Base-by-base conservation (phyloP, 306 rosid genomes). In the Dalbergia cultrata region DNA sequence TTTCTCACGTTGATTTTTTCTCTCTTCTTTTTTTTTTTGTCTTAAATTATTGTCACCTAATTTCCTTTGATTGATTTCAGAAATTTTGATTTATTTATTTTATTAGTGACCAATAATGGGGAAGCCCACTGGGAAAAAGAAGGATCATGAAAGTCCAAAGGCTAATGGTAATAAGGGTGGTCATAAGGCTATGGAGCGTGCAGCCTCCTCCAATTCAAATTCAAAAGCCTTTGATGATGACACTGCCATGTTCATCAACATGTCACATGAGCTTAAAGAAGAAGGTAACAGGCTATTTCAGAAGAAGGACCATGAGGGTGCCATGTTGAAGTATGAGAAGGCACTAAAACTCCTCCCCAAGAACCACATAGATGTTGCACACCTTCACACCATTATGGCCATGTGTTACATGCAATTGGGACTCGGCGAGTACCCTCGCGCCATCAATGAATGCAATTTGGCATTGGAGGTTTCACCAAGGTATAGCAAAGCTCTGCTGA, bases 171-270 rank as follows among this genome's bases (percentile, higher is more conserved):
- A 65, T 65, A 45, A 54, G 26, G 57, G 7, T 50, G 6, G 18
- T 50, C 13, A 13, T 6, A 50, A 50, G 57, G 14, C 18, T 50
- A 50, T 50, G 57, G 57, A 50, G 2, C 57, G 57, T 47, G 13
- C 5, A 4, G 53, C 85, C 74, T 70, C 94, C 17, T 26, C 31
- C 2, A 26, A 26, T 37, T 37, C 41, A 5, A 58, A 92, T 9
- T 76, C 86, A 16, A 92, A 89, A 53, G 86, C 90, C 1, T 76
- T 87, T 39, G 98, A 94, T 74, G 94, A 90, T 18, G 98, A 94
- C 84, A 94, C 96, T 0, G 90, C 96, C 6, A 89, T 92, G 79
- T 94, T 94, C 91, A 89, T 94, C 81, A 92, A 76, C 89, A 94
- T 94, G 98, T 87, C 98, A 31, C 93, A 90, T 5, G 96, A 92